These are phyloP conservation scores for Marchantia polymorpha DNA, from an alignment of 225 moss, liverwort and hornwort genomes.

Conservation along the genomic window DNA sequence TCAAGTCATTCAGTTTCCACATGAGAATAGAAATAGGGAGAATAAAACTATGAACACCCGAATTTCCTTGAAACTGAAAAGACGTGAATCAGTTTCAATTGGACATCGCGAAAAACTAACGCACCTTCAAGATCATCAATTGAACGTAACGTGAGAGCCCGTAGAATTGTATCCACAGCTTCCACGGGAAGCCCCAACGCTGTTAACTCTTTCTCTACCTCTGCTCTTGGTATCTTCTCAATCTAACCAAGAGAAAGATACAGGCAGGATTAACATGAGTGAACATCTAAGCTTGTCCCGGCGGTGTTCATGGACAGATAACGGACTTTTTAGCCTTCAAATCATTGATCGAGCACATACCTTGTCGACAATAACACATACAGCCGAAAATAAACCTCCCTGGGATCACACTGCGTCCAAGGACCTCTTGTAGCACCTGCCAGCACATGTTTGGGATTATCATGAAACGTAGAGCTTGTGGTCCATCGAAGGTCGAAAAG, in stretches of 20 bases:
- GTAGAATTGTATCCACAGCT: slow-evolving; percentile 72
- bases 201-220: slow-evolving; percentile 70
- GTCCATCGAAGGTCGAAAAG: background rate
- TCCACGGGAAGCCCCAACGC: slow-evolving; percentile 55
- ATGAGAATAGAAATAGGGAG: background rate
- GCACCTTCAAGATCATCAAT: slow-evolving; percentile 81
- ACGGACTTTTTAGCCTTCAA: background rate
- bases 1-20: background rate
- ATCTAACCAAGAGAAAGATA: slow-evolving; percentile 45
- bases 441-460: background rate
- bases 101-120: background rate
- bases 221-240: slow-evolving; percentile 69
- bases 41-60: background rate
- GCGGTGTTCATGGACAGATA: background rate
- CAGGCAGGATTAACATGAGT: slow-evolving; percentile 6
- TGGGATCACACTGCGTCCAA: slow-evolving; percentile 56
- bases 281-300: background rate
- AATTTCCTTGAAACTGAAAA: background rate
- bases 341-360: slow-evolving; percentile 27
- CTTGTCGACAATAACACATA: slow-evolving; percentile 98
- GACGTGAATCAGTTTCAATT: background rate
- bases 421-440: slow-evolving; percentile 89
- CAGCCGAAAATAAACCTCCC: slow-evolving; percentile 76
- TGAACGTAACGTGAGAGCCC: slow-evolving; percentile 65
- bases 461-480: background rate